These are phyloP conservation scores for Rhododendron simsii DNA, from an alignment of 148 eudicot genomes.

Conservation along the genomic window DNA sequence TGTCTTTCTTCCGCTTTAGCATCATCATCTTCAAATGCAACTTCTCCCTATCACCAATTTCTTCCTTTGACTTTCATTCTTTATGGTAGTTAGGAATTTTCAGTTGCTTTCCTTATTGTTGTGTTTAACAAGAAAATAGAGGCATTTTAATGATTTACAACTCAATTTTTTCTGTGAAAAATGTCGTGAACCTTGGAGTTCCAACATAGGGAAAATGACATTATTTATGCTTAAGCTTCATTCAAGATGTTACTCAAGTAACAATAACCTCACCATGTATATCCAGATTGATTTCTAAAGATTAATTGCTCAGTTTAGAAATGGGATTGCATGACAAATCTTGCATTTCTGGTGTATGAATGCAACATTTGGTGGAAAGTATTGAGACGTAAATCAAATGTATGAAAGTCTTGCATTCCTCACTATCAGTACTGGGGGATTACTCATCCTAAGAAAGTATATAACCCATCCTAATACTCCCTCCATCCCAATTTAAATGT, in stretches of 20 bases:
- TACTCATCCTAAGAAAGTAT: not conserved
- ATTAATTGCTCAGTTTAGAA: not conserved
- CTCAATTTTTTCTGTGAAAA: not conserved
- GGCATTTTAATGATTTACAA: not conserved
- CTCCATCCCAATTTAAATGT: too few relatives aligned
- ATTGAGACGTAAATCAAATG: too few relatives aligned
- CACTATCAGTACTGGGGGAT: not conserved
- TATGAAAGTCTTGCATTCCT: too few relatives aligned
- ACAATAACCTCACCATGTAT: not conserved
- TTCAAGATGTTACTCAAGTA: not conserved
- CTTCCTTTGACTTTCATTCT: not conserved
- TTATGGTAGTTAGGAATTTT: not conserved
- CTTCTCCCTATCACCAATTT: not conserved
- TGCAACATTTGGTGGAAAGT: not conserved
- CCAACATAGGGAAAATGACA: not conserved
- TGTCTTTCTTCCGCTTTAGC: not conserved
- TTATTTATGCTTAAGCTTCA: not conserved
- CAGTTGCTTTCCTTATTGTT: not conserved
- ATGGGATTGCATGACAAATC: not conserved
- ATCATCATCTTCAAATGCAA: not conserved
- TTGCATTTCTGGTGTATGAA: not conserved
- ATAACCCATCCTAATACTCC: not conserved
- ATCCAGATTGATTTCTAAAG: too few relatives aligned
- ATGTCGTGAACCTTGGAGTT: not conserved
- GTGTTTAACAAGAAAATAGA: not conserved